Evolutionary conservation across 371 early-diverging fungal species (phyloP), one percentile per base, ranked within the genome.

Genomic region (Mortierella sp.): DNA sequence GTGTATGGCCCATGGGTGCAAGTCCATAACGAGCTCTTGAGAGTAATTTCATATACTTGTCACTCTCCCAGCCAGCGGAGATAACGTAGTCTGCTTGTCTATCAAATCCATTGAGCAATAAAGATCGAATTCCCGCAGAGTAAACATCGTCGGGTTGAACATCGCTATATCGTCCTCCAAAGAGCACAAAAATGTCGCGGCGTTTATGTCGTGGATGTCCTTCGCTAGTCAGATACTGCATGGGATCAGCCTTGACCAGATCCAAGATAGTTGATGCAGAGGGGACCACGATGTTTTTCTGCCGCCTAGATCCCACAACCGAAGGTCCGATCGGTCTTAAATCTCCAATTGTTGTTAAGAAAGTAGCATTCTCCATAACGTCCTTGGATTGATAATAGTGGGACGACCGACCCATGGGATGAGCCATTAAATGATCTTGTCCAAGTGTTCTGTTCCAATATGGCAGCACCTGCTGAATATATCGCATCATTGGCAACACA

Each of bases 1-100:
- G 72, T 5, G 88, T 88, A 87, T 88, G 88, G 1, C 88, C 88
- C 87, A 86, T 84, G 2, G 90, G 90, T n/a, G 84, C 78, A 1
- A 90, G 70, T 3, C 90, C 88, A 64, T 86, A 90, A 32, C 86
- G 86, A 5, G 90, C 75, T 28, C 84, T 83, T 51, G 87, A 70
- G 2, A 90, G 62, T 60, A 86, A 81, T 18, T 74, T 70, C 4
- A 86, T 70, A 57, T 90, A 90, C 14, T 88, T 88, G 3, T 78
- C 72, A 62, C 85, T 78, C 3, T 83, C 81, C 47, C 86, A 64
- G 3, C 72, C 73, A 5, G 83, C 51, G 9, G 84, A 86, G 49
- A 90, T 83, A 43, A 87, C 86, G 52, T 87, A 90, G 3, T 86
- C 87, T 24, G 84, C 85, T 35, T 87, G 86, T 37, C 87, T 58